phyloP scores from a whole-genome alignment of 768 basidiomycete genomes.

The Tricholoma sp. region DNA sequence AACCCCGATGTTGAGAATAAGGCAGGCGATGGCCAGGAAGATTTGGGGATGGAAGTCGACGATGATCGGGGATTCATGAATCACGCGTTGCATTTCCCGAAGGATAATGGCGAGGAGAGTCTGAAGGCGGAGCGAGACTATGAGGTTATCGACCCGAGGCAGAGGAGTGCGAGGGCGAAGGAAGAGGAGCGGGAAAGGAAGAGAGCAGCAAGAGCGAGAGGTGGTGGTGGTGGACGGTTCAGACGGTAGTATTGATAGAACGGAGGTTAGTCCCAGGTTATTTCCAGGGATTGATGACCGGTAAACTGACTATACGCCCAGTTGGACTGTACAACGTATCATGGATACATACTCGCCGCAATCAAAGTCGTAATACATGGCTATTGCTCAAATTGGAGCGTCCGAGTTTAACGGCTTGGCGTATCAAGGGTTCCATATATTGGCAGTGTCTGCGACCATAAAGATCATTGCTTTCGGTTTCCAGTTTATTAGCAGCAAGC shows the following conservation, averaged over 20 bases:
- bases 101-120: constrained; percentile 72
- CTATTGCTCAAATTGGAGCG: too few species aligned
- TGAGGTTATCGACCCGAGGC: constrained; percentile 84
- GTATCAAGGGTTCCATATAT: too few species aligned
- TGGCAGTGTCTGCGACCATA: too few species aligned
- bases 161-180: constrained; percentile 64
- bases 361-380: too few species aligned
- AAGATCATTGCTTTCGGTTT: too few species aligned
- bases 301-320: too few species aligned
- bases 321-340: too few species aligned
- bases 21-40: constrained; percentile 30
- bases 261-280: too few species aligned
- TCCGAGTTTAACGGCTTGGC: too few species aligned
- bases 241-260: not conserved
- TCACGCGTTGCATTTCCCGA: constrained; percentile 72
- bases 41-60: constrained; percentile 68
- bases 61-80: constrained; percentile 70
- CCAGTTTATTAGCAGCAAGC: too few species aligned
- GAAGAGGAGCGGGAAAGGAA: constrained; percentile 77
- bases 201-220: constrained; percentile 30
- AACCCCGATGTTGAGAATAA: constrained; percentile 5
- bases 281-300: too few species aligned
- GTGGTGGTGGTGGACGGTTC: constrained; percentile 26
- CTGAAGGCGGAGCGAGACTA: constrained; percentile 79
- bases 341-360: too few species aligned